These are phyloP conservation scores for Hortiboletus campestris DNA, from an alignment of 768 basidiomycete species.

Conservation along the genomic window DNA sequence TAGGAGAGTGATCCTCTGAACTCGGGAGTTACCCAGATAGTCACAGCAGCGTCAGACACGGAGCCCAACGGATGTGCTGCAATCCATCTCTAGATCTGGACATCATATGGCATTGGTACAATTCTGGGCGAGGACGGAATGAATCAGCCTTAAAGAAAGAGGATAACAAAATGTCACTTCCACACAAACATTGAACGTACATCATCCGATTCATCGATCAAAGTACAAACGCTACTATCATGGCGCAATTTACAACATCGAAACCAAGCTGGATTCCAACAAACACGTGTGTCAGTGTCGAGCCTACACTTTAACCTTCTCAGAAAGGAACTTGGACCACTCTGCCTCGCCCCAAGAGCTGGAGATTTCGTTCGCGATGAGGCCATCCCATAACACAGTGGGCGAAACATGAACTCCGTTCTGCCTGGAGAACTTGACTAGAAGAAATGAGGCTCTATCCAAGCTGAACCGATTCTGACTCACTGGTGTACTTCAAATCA, in stretches of 20 bases:
- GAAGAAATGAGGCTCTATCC: not conserved
- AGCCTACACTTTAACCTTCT: conserved; percentile 47
- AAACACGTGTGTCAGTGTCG: not conserved
- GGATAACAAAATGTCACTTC: not conserved
- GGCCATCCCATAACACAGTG: conserved; percentile 74
- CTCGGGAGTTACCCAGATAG: no score
- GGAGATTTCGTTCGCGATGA: conserved; percentile 67
- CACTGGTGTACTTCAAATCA: conserved; percentile 87
- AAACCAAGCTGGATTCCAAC: not conserved
- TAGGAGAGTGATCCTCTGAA: no score
- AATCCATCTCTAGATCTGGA: not conserved
- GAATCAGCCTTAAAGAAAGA: not conserved
- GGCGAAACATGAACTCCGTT: conserved; percentile 93
- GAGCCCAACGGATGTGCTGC: not conserved
- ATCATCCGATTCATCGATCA: not conserved
- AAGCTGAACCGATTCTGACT: conserved; percentile 24
- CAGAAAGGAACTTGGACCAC: conserved; percentile 72
- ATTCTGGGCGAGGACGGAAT: not conserved
- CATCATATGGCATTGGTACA: not conserved
- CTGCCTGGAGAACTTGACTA: conserved; percentile 90
- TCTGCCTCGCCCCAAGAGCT: conserved; percentile 82
- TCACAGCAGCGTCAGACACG: not conserved
- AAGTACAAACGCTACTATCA: not conserved
- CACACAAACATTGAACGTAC: not conserved
- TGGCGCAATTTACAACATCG: not conserved